Conservation (phyloP, 225 moss, liverwort and hornwort species). For the Marchantia paleacea region DNA sequence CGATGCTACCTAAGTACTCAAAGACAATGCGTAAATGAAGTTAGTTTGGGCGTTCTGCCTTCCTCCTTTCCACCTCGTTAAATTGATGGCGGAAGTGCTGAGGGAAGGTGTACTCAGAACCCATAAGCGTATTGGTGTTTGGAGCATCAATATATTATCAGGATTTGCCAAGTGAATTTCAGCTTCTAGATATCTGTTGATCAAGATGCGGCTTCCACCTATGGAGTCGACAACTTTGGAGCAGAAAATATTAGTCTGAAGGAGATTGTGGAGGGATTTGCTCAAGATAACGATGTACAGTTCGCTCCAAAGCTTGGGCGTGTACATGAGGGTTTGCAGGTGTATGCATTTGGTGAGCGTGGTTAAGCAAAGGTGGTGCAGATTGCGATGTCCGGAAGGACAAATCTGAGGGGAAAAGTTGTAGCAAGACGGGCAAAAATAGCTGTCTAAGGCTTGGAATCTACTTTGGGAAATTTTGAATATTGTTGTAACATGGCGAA, state of each 20-base stretch:
- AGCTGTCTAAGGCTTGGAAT: too few relatives aligned
- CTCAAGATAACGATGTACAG: conserved; percentile 76
- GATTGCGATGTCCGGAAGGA: too few relatives aligned
- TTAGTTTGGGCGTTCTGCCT: not conserved
- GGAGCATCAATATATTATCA: conserved; percentile 15
- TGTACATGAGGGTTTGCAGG: conserved; percentile 70
- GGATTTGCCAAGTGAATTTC: too few relatives aligned
- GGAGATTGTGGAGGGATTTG: conserved; percentile 74
- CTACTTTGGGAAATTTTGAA: too few relatives aligned
- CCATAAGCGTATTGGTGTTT: not conserved
- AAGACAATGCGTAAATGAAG: not conserved
- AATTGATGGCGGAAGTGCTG: not conserved
- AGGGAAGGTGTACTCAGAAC: not conserved
- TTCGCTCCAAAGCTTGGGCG: conserved; percentile 82
- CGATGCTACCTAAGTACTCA: not conserved
- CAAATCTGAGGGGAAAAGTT: too few relatives aligned
- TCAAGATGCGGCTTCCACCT: conserved; percentile 24
- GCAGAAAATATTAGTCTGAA: conserved; percentile 68
- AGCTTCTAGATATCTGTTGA: not conserved
- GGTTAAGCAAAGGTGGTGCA: too few relatives aligned
- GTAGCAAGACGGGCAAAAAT: too few relatives aligned
- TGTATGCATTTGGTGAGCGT: conserved; percentile 88
- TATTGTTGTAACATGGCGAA: too few relatives aligned
- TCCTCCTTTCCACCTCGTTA: not conserved
- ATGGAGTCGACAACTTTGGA: conserved; percentile 48